Evolutionary conservation across 257 asterid genomes (phyloP).

Genomic region (Salvia hispanica): DNA sequence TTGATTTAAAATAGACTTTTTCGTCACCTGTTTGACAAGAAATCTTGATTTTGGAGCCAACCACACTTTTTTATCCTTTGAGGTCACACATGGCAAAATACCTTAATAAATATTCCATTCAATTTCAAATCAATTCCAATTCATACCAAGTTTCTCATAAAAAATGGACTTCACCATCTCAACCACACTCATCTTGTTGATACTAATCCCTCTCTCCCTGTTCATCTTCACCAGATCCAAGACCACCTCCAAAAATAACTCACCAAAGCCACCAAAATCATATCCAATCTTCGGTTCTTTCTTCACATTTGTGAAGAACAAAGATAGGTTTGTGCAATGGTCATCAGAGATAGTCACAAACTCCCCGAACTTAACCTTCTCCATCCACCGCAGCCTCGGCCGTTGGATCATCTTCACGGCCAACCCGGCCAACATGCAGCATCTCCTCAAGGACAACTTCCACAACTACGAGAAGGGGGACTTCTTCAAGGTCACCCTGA

Average conservation of each 20-base stretch:
- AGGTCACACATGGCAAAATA: neutral
- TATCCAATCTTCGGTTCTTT: slow-evolving; percentile 46
- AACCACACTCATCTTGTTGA: slow-evolving; percentile 32
- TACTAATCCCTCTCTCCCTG: slow-evolving; percentile 26
- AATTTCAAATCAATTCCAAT: neutral
- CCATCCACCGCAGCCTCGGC: slow-evolving; percentile 34
- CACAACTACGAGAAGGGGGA: slow-evolving; percentile 42
- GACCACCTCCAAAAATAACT: neutral
- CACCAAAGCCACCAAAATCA: slow-evolving; percentile 38
- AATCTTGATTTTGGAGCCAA: neutral
- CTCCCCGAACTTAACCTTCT: slow-evolving; percentile 40
- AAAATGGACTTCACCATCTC: slow-evolving; percentile 18
- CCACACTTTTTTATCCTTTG: neutral
- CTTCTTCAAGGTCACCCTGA: neutral
- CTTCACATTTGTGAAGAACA: slow-evolving; percentile 30
- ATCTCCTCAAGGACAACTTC: slow-evolving; percentile 44
- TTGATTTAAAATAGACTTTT: no score
- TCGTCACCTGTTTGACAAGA: no score
- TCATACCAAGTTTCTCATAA: neutral
- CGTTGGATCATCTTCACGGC: slow-evolving; percentile 35
- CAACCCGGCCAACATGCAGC: slow-evolving; percentile 39
- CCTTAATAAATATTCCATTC: neutral
- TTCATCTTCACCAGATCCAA: slow-evolving; percentile 27
- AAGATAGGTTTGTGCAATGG: slow-evolving; percentile 40
- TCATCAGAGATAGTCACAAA: slow-evolving; percentile 35